These are phyloP conservation scores for Thelephora aurantiotincta DNA, from an alignment of 768 basidiomycete genomes.

Conservation along the genomic window DNA sequence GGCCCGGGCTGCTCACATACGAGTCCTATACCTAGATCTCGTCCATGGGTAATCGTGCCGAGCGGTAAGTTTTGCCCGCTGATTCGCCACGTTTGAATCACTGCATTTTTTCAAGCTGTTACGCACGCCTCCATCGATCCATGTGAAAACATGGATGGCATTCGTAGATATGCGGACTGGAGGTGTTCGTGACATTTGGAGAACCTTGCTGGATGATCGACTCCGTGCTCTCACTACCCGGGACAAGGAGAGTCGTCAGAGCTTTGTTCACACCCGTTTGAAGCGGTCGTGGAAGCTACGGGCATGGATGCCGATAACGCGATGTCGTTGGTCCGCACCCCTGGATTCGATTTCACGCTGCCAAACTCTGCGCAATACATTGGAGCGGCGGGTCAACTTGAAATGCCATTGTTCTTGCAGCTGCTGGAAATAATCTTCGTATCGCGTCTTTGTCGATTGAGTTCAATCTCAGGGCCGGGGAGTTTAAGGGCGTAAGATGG, in stretches of 20 bases:
- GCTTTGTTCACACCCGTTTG: slow-evolving; percentile 40
- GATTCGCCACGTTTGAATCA: background rate
- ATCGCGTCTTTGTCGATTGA: too few species aligned
- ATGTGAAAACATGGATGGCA: slow-evolving; percentile 84
- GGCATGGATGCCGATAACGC: slow-evolving; percentile 32
- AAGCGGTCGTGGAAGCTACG: slow-evolving; percentile 16
- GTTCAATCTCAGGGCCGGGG: too few species aligned
- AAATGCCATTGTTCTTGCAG: background rate
- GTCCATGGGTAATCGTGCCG: slow-evolving; percentile 84
- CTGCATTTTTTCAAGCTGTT: slow-evolving; percentile 35
- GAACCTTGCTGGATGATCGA: slow-evolving; percentile 49
- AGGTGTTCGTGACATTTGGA: slow-evolving; percentile 45
- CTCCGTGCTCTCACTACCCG: slow-evolving; percentile 32
- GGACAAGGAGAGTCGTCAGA: slow-evolving; percentile 43
- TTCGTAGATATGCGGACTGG: slow-evolving; percentile 51
- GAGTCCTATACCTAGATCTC: slow-evolving; percentile 73
- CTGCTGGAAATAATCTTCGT: too few species aligned
- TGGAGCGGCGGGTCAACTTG: slow-evolving; percentile 34
- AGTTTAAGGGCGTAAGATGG: too few species aligned
- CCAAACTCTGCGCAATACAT: slow-evolving; percentile 70
- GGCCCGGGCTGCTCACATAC: slow-evolving; percentile 87
- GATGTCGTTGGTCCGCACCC: slow-evolving; percentile 31
- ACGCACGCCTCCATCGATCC: slow-evolving; percentile 73
- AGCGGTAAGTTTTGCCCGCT: slow-evolving; percentile 36
- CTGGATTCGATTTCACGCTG: slow-evolving; percentile 41